phyloP scores from a whole-genome alignment of 768 basidiomycete species.

The Pleurotus tuoliensis region DNA sequence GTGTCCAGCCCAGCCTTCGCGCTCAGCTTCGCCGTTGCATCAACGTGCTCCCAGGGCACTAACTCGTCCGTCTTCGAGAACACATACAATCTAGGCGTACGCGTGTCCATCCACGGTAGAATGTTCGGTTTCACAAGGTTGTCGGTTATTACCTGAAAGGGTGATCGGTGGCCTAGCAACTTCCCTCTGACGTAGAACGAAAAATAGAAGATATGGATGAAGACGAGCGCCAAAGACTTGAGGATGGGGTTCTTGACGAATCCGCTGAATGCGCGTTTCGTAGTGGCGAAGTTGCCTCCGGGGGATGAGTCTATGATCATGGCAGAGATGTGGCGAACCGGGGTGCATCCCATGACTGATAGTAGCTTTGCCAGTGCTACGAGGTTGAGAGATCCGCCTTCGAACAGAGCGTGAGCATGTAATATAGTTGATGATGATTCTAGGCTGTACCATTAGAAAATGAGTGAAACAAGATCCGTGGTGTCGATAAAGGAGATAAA shows the following conservation, averaged over 20 bases:
- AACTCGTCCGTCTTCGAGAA: conserved; percentile 41
- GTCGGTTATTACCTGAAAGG: conserved; percentile 22
- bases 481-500: conserved; percentile 6
- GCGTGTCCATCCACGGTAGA: conserved; percentile 36
- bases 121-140: conserved; percentile 23
- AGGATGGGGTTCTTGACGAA: conserved; percentile 27
- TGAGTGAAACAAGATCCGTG: conserved; percentile 38
- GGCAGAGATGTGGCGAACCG: conserved; percentile 16
- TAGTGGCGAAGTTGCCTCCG: conserved; percentile 25
- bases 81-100: conserved; percentile 40
- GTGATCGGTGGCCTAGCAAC: conserved; percentile 19
- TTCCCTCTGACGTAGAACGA: conserved; percentile 15
- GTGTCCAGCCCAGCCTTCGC: conserved; percentile 29
- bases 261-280: conserved; percentile 27
- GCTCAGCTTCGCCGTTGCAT: conserved; percentile 30
- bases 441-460: conserved; percentile 43
- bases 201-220: conserved; percentile 26
- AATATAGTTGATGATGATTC: no score
- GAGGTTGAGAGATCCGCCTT: conserved; percentile 39
- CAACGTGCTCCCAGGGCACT: conserved; percentile 31
- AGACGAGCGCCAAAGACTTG: conserved; percentile 15
- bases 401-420: not conserved
- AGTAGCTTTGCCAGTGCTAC: conserved; percentile 30
- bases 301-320: conserved; percentile 46
- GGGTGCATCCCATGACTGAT: conserved; percentile 9